phyloP scores from a whole-genome alignment of 176 grass and related monocot genomes.

The Oryza australiensis region DNA sequence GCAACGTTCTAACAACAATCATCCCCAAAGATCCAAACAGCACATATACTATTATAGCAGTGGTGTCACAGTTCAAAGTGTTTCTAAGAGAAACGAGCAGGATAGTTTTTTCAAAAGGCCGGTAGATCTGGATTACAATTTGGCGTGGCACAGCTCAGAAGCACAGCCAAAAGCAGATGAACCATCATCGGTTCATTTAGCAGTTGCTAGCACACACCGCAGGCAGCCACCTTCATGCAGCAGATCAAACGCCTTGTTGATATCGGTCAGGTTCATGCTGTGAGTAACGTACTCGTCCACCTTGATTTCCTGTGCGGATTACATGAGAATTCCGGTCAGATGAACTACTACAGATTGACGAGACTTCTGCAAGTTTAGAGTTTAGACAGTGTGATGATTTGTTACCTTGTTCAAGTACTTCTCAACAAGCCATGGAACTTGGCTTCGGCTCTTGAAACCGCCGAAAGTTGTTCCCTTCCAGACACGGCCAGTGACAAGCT shows the following conservation, averaged over 20 bases:
- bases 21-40: neutral
- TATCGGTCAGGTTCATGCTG: conserved; percentile 62
- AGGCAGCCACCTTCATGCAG: conserved; percentile 88
- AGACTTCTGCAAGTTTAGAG: neutral
- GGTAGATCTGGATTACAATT: neutral
- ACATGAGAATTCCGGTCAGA: neutral
- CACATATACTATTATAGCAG: conserved; percentile 4
- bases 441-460: conserved; percentile 91
- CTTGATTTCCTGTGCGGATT: conserved; percentile 78
- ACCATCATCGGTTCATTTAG: conserved; percentile 29
- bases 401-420: conserved; percentile 97
- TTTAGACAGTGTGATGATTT: neutral
- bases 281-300: conserved; percentile 99
- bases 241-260: conserved; percentile 87
- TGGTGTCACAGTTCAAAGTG: neutral
- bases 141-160: neutral
- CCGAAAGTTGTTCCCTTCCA: conserved; percentile 99
- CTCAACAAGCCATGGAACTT: conserved; percentile 95
- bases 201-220: conserved; percentile 76
- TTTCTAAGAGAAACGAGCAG: neutral
- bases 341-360: neutral
- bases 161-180: neutral
- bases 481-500: conserved; percentile 87
- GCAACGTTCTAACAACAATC: neutral
- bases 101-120: conserved; percentile 1